A percentile compares a stretch with the other conserved stretches of the same genome.
Evolutionary conservation across 352 stramenopile species (phyloP).

Genomic region (Peronospora tabacina): DNA sequence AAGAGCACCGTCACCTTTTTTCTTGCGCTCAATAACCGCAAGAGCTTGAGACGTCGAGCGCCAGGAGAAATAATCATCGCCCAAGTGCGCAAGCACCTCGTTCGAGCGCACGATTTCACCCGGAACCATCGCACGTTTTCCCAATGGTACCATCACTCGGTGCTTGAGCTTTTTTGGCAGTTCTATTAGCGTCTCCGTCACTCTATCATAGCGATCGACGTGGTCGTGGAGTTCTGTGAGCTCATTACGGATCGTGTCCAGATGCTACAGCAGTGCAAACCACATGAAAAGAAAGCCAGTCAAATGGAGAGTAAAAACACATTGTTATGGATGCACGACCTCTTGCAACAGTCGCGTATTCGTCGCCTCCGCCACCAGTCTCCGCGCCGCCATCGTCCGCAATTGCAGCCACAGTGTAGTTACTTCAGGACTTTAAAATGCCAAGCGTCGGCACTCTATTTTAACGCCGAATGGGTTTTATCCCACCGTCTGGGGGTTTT

Average conservation of each 20-base stretch:
- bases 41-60: conserved; percentile 52
- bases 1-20: conserved; percentile 39
- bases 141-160: conserved; percentile 75
- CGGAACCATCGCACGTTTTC: conserved; percentile 76
- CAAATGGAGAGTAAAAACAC: neutral
- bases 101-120: conserved; percentile 81
- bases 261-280: conserved; percentile 30
- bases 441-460: neutral
- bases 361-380: conserved; percentile 32
- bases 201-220: conserved; percentile 45
- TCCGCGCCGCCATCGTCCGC: conserved; percentile 20
- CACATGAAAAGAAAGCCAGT: neutral
- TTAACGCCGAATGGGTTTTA: neutral
- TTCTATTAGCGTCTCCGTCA: conserved; percentile 48
- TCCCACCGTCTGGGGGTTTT: neutral
- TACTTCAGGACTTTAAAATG: neutral
- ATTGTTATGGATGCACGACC: conserved; percentile 16
- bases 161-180: conserved; percentile 75
- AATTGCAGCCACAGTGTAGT: neutral
- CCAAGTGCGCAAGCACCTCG: conserved; percentile 73
- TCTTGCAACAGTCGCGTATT: conserved; percentile 59
- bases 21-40: conserved; percentile 66
- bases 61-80: conserved; percentile 79
- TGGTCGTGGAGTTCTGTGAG: conserved; percentile 46
- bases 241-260: conserved; percentile 48